Conservation (phyloP, 805 yeast genomes). For the Cyberlindnera suaveolens region DNA sequence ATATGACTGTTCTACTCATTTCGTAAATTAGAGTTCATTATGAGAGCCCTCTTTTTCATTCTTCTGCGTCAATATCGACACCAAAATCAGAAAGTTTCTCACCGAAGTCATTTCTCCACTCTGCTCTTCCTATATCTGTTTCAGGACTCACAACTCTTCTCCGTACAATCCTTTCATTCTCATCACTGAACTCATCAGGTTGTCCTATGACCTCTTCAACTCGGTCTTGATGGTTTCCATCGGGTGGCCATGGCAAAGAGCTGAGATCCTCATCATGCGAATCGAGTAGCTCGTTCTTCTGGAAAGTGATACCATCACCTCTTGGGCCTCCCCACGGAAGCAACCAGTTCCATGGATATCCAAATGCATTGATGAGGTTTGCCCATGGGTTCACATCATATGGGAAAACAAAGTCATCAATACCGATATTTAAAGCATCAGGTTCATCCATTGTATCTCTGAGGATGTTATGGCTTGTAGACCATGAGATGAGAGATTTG, state of each 20-base stretch:
- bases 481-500: slow-evolving; percentile 17
- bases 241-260: slow-evolving; percentile 90
- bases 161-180: slow-evolving; percentile 26
- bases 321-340: slow-evolving; percentile 64
- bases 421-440: slow-evolving; percentile 30
- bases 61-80: slow-evolving; percentile 59
- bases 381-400: slow-evolving; percentile 62
- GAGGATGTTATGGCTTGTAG: slow-evolving; percentile 10
- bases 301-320: slow-evolving; percentile 54
- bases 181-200: slow-evolving; percentile 2
- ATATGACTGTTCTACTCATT: not conserved
- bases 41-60: not conserved
- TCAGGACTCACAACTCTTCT: slow-evolving; percentile 5
- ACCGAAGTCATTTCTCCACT: slow-evolving; percentile 77
- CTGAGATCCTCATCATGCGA: slow-evolving; percentile 49
- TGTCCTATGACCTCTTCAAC: not conserved
- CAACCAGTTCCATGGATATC: slow-evolving; percentile 59
- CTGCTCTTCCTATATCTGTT: slow-evolving; percentile 23
- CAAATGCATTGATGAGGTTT: slow-evolving; percentile 51
- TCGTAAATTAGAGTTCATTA: not conserved
- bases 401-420: slow-evolving; percentile 74
- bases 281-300: slow-evolving; percentile 45
- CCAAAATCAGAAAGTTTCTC: slow-evolving; percentile 82
- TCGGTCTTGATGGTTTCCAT: slow-evolving; percentile 49
- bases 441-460: slow-evolving; percentile 8